Evolutionary conservation across 176 grass and related monocot genomes (phyloP), one percentile per base, ranked within the genome.

Genomic region (Triticum dicoccoides): DNA sequence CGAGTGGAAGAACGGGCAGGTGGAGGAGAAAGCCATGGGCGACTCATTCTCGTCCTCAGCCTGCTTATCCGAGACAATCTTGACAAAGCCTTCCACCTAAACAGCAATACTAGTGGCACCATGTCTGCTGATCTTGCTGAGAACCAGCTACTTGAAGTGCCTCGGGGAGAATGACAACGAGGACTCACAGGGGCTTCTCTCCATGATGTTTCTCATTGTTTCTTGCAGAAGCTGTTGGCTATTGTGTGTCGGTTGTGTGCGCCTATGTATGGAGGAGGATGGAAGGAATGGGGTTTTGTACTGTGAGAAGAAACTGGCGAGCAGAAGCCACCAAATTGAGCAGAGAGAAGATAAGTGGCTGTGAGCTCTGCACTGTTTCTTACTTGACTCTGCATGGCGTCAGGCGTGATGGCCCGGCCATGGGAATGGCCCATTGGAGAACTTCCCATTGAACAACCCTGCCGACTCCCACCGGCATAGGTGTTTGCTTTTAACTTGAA

Each of bases 131-230:
- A 87, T 91, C 80, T 92, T 95, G 66, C 82, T 87, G 30, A 89
- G 83, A 25, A 96, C 85, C 5, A 90, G 92, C 93, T 93, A 96
- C 68, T 92, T 95, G 88, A 98, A 96, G 78, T 98, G 89, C 61
- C 96, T 87, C 72, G 90, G 86, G 68, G 93, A 98, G 91, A 94
- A 98, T 56, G 96, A 94, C 80, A 94, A 96, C 20, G 93, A 98
- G 2, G 92, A 90, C 62, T 94, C 96, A 49, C 92, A 88, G 35
- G 90, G 84, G 64, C 84, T 94, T 75, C 92, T 96, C 24, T 89
- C 84, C 93, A 91, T 94, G 89, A 92, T 94, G 69, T 82, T 98
- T 68, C 90, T 94, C 92, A 21, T 21, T 41, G 86, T 88, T 88
- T 20, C 41, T 88, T 44, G 73, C 76, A 14, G 44, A 51, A 56